Conservation (phyloP, 495 filamentous ascomycete genomes). For the Pseudotulostoma volvatum region DNA sequence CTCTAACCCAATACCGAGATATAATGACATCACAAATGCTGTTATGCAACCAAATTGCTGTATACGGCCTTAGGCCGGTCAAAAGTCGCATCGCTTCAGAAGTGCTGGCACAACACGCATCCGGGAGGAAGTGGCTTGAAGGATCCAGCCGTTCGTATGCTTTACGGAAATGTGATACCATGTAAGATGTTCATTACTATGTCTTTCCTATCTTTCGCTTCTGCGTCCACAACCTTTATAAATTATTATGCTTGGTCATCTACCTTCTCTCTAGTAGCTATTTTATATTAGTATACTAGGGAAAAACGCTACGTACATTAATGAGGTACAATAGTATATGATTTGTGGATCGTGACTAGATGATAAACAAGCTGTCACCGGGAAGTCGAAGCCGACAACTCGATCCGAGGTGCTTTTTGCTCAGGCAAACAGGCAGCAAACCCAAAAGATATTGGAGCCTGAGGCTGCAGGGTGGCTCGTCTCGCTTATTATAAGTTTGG, state of each 20-base stretch:
- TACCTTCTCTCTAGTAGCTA: too few species aligned
- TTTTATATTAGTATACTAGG: too few species aligned
- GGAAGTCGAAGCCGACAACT: not conserved
- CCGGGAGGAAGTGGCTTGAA: slow-evolving; percentile 2
- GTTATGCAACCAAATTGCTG: slow-evolving; percentile 43
- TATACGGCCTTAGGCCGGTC: slow-evolving; percentile 60
- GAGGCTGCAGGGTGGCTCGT: too few species aligned
- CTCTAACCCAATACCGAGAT: slow-evolving; percentile 38
- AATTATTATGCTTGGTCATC: too few species aligned
- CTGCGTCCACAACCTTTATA: too few species aligned
- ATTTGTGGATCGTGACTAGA: not conserved
- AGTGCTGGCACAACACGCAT: slow-evolving; percentile 50
- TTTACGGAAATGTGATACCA: too few species aligned
- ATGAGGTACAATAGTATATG: not conserved
- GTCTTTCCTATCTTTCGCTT: too few species aligned
- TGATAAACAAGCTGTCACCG: not conserved
- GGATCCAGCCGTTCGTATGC: too few species aligned
- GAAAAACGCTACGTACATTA: too few species aligned
- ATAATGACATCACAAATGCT: slow-evolving; percentile 42
- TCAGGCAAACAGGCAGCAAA: not conserved
- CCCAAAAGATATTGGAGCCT: too few species aligned
- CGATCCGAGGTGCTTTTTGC: not conserved
- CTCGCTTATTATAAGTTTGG: too few species aligned
- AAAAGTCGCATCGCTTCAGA: slow-evolving; percentile 51
- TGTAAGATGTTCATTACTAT: too few species aligned